Base-by-base conservation (phyloP, 2,329 filamentous ascomycete species). In the Penicillium brevicompactum region DNA sequence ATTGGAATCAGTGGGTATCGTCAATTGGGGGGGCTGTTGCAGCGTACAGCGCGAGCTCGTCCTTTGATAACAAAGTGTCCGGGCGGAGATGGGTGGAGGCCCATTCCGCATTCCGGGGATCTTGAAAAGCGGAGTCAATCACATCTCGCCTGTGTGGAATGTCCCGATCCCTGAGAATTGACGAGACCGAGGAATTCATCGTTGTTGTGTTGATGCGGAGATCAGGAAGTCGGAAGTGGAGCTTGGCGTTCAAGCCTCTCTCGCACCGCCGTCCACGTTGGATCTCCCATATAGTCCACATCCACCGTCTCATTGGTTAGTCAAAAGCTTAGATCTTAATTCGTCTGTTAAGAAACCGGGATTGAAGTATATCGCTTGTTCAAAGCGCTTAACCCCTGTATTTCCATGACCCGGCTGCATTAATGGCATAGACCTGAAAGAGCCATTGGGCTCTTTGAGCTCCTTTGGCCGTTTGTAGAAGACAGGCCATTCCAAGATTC, bases 31-130 rank as follows among this genome's bases (percentile, higher is more conserved):
- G 46, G 7, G 18, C 18, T 27, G 8, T 21, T 16, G 18, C 42
- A 9, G 53, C 66, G 37, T 69, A 76, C 75, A 76, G 46, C 46
- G 57, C 59, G 22, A 73, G 59, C 61, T 77, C 75, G 49, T 77
- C 74, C 49, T 67, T 68, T 6, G 74, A 75, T 49, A 77, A 64
- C 34, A 76, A 62, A 5, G 71, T 75, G 47, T 72, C 67, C 7
- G 62, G 50, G 30, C 49, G 51, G 45, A 76, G 58, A 59, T 76
- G 65, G 34, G 66, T 65, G 8, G 59, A 55, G 27, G 69, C 66
- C 74, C 73, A 76, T 58, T 69, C 58, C 37, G 56, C 57, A 56
- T 67, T 68, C 11, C 60, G 51, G n/a, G 24, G 49, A 49, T 73
- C 57, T 5, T 58, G 38, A 31, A 76, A 63, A 24, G 66, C 68